These are phyloP conservation scores for Scheffersomyces spartinae DNA, from an alignment of 805 yeast genomes.

Conservation along the genomic window DNA sequence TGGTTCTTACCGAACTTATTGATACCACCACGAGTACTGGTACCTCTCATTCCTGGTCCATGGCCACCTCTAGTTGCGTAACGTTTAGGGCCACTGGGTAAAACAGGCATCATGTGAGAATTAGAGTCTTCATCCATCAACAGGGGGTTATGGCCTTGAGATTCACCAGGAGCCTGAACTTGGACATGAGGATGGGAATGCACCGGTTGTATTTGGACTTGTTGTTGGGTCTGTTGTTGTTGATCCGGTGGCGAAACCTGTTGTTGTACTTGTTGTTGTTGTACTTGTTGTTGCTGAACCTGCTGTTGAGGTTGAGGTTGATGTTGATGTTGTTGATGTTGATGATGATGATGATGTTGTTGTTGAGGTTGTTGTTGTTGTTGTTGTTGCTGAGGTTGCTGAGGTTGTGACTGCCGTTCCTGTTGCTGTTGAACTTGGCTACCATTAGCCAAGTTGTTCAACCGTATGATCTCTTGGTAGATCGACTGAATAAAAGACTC, in stretches of 20 bases:
- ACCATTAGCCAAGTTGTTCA: conserved; percentile 8
- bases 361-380: neutral
- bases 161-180: too few relatives aligned
- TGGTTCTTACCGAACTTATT: conserved; percentile 11
- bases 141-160: too few relatives aligned
- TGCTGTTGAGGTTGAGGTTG: conserved; percentile 2
- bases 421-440: conserved; percentile 5
- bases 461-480: conserved; percentile 41
- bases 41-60: conserved; percentile 6
- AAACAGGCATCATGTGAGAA: neutral
- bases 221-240: conserved; percentile 5
- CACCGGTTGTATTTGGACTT: conserved; percentile 6
- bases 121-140: neutral
- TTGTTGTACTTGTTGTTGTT: neutral
- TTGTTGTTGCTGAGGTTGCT: conserved; percentile 3
- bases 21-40: conserved; percentile 11
- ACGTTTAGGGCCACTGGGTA: conserved; percentile 2
- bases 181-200: conserved; percentile 3
- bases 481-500: conserved; percentile 44
- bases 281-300: conserved; percentile 2
- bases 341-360: neutral
- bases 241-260: conserved; percentile 1
- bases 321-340: conserved; percentile 1
- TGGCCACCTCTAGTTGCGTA: conserved; percentile 11
- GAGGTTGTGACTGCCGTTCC: conserved; percentile 6